phyloP scores from a whole-genome alignment of 495 filamentous ascomycete genomes.

The Penicillium paradoxum region DNA sequence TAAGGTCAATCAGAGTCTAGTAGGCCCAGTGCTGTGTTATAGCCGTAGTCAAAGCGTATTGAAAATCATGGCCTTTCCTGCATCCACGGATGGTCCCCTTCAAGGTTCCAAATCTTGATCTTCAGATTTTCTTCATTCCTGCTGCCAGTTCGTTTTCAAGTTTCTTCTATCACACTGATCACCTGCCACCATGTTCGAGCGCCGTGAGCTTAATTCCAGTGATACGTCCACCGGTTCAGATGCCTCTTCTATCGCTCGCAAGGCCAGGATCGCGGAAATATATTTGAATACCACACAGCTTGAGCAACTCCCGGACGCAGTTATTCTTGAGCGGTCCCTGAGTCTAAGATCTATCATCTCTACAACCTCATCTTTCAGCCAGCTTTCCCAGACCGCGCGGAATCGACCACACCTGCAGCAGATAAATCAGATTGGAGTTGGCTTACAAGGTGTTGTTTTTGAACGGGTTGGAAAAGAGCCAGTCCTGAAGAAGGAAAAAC shows the following conservation, averaged over 20 bases:
- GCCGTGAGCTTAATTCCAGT: neutral
- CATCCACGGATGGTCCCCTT: too few species aligned
- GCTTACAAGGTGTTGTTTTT: constrained; percentile 12
- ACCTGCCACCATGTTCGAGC: neutral
- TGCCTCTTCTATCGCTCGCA: neutral
- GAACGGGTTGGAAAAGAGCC: constrained; percentile 6
- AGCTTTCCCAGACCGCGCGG: neutral
- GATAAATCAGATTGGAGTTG: constrained; percentile 12
- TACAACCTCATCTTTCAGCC: constrained; percentile 5
- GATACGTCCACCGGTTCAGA: neutral
- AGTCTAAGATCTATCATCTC: constrained; percentile 3
- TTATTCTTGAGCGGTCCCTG: neutral
- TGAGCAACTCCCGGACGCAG: neutral
- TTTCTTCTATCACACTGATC: neutral
- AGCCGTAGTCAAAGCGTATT: too few species aligned
- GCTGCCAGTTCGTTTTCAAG: too few species aligned
- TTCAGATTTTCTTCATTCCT: too few species aligned
- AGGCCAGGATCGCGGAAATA: neutral
- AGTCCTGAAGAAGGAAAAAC: constrained; percentile 9
- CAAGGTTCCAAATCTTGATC: too few species aligned
- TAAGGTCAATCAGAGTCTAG: too few species aligned
- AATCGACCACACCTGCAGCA: constrained; percentile 3
- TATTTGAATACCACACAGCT: neutral
- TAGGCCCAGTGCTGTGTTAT: too few species aligned
- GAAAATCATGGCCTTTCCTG: too few species aligned